phyloP scores from a whole-genome alignment of 2,329 filamentous ascomycete genomes.

The Moelleriella libera region DNA sequence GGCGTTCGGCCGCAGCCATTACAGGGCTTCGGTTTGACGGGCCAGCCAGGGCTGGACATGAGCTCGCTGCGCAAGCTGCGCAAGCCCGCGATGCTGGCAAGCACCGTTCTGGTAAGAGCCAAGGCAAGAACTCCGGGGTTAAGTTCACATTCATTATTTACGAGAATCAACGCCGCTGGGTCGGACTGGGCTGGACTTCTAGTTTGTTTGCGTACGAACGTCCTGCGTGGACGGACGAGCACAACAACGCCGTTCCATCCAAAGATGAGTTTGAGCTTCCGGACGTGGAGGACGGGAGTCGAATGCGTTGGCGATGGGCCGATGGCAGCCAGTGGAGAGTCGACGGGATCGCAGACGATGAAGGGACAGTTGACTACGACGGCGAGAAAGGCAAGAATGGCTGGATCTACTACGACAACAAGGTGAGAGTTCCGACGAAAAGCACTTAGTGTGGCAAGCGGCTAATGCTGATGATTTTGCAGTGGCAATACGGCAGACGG shows the following conservation, averaged over 20 bases:
- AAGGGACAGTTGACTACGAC: slow-evolving; percentile 32
- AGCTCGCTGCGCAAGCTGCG: slow-evolving; percentile 10
- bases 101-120: slow-evolving; percentile 17
- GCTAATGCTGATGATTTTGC: slow-evolving; percentile 2
- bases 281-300: slow-evolving; percentile 44
- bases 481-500: slow-evolving; percentile 83
- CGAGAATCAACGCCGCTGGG: slow-evolving; percentile 91
- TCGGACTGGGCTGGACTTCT: slow-evolving; percentile 88
- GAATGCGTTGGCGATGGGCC: slow-evolving; percentile 60
- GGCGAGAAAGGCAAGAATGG: slow-evolving; percentile 53
- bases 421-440: slow-evolving; percentile 37
- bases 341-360: slow-evolving; percentile 52
- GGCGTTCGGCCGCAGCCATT: slow-evolving; percentile 53
- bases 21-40: slow-evolving; percentile 67
- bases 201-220: slow-evolving; percentile 85
- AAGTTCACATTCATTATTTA: slow-evolving; percentile 94
- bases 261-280: slow-evolving; percentile 56
- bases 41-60: slow-evolving; percentile 19
- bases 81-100: slow-evolving; percentile 10
- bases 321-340: slow-evolving; percentile 76
- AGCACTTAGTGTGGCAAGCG: not conserved
- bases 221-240: slow-evolving; percentile 88
- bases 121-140: slow-evolving; percentile 55
- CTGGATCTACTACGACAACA: slow-evolving; percentile 98
- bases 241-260: slow-evolving; percentile 64